These are phyloP conservation scores for Fusarium irregulare DNA, from an alignment of 2,329 filamentous ascomycete species.

Conservation along the genomic window DNA sequence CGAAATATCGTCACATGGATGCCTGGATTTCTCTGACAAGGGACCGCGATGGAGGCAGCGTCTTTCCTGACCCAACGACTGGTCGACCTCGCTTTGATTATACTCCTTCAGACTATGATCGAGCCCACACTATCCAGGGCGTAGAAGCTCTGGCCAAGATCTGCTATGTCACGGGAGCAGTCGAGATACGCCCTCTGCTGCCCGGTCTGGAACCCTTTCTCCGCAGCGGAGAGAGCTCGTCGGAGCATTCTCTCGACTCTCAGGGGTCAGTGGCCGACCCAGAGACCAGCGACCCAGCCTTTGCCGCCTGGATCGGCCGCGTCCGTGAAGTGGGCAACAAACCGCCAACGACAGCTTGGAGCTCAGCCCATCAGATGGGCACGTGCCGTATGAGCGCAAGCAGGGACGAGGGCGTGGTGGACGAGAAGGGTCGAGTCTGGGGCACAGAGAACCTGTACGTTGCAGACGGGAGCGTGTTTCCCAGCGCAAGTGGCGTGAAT, in stretches of 20 bases:
- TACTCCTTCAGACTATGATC: slow-evolving; percentile 76
- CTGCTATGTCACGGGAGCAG: slow-evolving; percentile 80
- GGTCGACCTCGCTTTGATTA: slow-evolving; percentile 77
- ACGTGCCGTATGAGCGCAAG: slow-evolving; percentile 76
- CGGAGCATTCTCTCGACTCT: slow-evolving; percentile 30
- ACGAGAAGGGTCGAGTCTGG: slow-evolving; percentile 71
- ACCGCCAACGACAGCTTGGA: slow-evolving; percentile 65
- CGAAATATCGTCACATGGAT: slow-evolving; percentile 75
- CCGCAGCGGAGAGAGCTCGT: slow-evolving; percentile 42
- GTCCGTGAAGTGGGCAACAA: slow-evolving; percentile 62
- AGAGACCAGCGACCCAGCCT: slow-evolving; percentile 68
- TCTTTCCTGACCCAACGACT: slow-evolving; percentile 77
- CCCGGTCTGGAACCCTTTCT: slow-evolving; percentile 73
- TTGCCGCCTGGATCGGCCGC: slow-evolving; percentile 69
- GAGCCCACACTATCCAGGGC: slow-evolving; percentile 76
- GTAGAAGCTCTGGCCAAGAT: slow-evolving; percentile 79
- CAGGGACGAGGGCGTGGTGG: slow-evolving; percentile 66
- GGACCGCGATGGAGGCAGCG: slow-evolving; percentile 79
- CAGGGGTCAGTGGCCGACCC: slow-evolving; percentile 45
- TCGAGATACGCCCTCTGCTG: slow-evolving; percentile 78
- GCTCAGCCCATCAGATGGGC: slow-evolving; percentile 86
- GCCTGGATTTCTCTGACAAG: slow-evolving; percentile 79
- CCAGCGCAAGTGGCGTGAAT: slow-evolving; percentile 81
- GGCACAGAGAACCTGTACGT: slow-evolving; percentile 73
- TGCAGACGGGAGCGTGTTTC: slow-evolving; percentile 80